Evolutionary conservation across 1,284 basidiomycete species (phyloP).

Genomic region (Erythrobasidium hasegawianum): DNA sequence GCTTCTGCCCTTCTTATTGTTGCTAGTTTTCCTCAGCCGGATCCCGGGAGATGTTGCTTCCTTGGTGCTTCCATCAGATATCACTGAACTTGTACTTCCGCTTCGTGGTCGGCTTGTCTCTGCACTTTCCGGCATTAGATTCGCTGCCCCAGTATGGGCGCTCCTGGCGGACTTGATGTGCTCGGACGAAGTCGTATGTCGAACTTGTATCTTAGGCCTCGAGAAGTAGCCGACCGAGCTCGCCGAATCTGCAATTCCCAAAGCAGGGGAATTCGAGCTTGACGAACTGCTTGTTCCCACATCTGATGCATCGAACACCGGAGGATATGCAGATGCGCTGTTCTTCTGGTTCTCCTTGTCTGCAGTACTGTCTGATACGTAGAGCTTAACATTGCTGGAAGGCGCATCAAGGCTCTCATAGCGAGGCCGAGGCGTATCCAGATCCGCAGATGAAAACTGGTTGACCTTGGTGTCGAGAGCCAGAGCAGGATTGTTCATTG

Average conservation of each 20-base stretch:
- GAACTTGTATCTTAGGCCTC: too few species aligned
- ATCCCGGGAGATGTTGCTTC: too few species aligned
- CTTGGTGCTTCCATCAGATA: too few species aligned
- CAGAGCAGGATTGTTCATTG: not conserved
- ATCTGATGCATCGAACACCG: conserved; percentile 29
- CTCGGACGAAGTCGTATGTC: not conserved
- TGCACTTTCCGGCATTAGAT: not conserved
- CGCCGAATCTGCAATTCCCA: not conserved
- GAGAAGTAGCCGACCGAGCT: not conserved
- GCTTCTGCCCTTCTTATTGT: not conserved
- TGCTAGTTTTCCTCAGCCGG: too few species aligned
- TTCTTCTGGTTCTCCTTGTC: not conserved
- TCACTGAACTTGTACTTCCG: not conserved
- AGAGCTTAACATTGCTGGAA: conserved; percentile 4
- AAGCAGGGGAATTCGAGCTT: conserved; percentile 4
- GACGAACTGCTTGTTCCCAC: conserved; percentile 20
- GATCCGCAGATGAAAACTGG: not conserved
- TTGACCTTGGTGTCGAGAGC: not conserved
- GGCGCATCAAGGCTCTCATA: not conserved
- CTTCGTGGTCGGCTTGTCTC: not conserved
- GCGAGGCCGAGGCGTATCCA: not conserved
- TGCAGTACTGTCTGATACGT: conserved; percentile 4
- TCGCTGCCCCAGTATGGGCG: not conserved
- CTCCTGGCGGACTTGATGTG: not conserved
- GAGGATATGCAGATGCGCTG: conserved; percentile 17